phyloP scores from a whole-genome alignment of 2,329 filamentous ascomycete genomes.

The Alternaria panax region DNA sequence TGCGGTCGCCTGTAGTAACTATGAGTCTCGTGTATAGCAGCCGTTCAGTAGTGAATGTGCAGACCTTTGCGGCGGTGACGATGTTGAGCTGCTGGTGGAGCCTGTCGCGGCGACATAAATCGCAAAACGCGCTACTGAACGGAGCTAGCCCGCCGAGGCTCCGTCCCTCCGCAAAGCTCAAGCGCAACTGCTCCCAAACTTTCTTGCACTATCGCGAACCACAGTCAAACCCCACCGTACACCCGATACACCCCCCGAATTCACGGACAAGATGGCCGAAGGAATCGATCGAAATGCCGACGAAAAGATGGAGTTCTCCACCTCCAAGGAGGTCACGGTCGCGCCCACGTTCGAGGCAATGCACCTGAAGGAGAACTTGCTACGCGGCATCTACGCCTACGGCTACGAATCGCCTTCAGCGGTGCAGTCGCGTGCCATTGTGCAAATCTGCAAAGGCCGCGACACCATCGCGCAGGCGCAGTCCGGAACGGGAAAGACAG shows the following conservation, averaged over 20 bases:
- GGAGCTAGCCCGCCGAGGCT: conserved; percentile 22
- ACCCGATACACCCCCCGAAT: background rate
- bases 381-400: conserved; percentile 97
- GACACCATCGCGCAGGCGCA: conserved; percentile 99
- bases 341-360: conserved; percentile 78
- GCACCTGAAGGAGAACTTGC: conserved; percentile 96
- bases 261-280: conserved; percentile 77
- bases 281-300: conserved; percentile 91
- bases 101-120: conserved; percentile 23
- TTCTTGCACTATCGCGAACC: conserved; percentile 22
- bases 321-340: conserved; percentile 96
- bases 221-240: conserved; percentile 11
- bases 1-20: conserved; percentile 28
- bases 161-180: conserved; percentile 24
- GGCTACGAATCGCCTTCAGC: conserved; percentile 98
- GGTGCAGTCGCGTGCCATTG: conserved; percentile 96
- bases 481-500: conserved; percentile 95
- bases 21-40: conserved; percentile 27
- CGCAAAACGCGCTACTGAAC: conserved; percentile 24
- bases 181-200: conserved; percentile 31
- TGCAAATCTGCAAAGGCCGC: conserved; percentile 98
- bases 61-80: conserved; percentile 34
- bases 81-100: conserved; percentile 22
- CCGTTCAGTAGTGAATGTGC: conserved; percentile 20
- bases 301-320: conserved; percentile 97